Percentiles rank a stretch among this genome's conserved stretches.
phyloP scores from a whole-genome alignment of 129 eudicot genomes.

The Cynara cardunculus region DNA sequence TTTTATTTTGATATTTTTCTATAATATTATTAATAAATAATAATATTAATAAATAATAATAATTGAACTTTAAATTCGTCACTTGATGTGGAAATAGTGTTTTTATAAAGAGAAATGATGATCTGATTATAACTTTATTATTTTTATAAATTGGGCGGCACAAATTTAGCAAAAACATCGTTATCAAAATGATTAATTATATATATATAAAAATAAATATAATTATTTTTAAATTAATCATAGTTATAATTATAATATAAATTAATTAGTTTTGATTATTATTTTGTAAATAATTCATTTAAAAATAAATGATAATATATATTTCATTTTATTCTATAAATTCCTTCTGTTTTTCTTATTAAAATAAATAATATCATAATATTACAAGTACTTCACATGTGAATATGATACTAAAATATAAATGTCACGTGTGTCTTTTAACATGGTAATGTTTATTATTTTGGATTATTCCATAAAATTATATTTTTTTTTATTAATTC shows the following conservation, averaged over 20 bases:
- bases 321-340: not conserved
- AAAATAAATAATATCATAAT: not conserved
- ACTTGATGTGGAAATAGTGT: conserved; percentile 8
- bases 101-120: conserved; percentile 5
- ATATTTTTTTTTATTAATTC: not conserved
- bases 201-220: not conserved
- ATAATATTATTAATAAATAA: too few species aligned
- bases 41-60: not conserved
- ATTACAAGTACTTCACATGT: not conserved
- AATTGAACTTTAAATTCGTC: conserved; percentile 10
- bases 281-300: not conserved
- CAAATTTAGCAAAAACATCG: conserved; percentile 18
- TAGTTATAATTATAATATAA: not conserved
- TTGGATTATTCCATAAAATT: not conserved
- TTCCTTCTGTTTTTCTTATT: not conserved
- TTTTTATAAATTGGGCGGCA: conserved; percentile 25
- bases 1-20: too few species aligned
- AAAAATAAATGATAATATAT: not conserved
- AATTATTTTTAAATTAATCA: not conserved
- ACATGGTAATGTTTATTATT: not conserved
- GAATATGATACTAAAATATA: not conserved
- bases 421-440: not conserved
- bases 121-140: conserved; percentile 11
- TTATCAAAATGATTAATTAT: conserved; percentile 2
- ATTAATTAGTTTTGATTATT: not conserved